Evolutionary conservation across 2,329 filamentous ascomycete species (phyloP), one percentile per base, ranked within the genome.

Genomic region (Xylariaceae sp.): DNA sequence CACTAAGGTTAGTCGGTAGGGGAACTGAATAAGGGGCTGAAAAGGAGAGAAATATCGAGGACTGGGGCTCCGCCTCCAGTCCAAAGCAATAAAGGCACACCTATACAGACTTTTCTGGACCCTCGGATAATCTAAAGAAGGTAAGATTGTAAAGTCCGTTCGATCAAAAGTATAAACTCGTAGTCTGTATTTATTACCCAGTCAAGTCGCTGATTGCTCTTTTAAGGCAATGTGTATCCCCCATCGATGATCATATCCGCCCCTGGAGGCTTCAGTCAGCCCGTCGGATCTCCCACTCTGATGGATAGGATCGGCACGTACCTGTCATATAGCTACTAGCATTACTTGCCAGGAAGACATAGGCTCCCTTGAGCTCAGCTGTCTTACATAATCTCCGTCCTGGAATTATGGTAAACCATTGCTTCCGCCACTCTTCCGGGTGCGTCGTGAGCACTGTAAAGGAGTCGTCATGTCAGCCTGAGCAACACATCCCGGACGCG

Each of bases 301-400:
- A 16, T 32, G 12, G 13, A 18, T 6, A 5, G 9, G 12, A 19
- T 22, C 25, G 6, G 23, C 22, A 43, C 45, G 41, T 32, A 50
- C 59, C 59, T 7, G 58, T 62, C 59, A 63, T 60, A 36, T 61
- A 63, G 31, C 56, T 60, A 19, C 56, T 58, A 4, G 60, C 59
- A 36, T 62, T 55, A 30, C 59, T 61, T 5, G 59, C 57, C 16
- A 60, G 40, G 31, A 54, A 63, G 7, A 62, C 56, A 30, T 60
- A 61, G 2, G 53, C 47, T 3, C 57, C 54, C 35, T 61, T 59
- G 9, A 60, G 40, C 29, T 60, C 56, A 11, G 49, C 33, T n/a
- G 57, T 37, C 10, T 56, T 43, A 25, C 52, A 55, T 19, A 60
- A 46, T 24, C 49, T 46, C 12, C 33, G 31, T 10, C 47, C 52